Conservation (phyloP, 2,329 filamentous ascomycete species). For the Thyridium curvatum region DNA sequence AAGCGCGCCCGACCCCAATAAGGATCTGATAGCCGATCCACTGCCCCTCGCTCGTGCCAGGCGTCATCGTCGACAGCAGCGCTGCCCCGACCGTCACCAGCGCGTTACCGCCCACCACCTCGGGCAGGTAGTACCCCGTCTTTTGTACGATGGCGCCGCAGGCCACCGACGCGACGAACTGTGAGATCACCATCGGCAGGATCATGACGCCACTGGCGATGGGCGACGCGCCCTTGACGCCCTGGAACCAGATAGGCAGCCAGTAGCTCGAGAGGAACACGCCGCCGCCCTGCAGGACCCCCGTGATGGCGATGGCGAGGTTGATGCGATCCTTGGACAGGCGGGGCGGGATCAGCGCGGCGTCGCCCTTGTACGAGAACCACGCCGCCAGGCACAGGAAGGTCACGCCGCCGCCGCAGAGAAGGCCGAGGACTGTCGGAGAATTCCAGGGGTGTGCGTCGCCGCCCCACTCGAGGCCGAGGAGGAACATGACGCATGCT, state of each 20-base stretch:
- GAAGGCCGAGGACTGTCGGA: conserved; percentile 30
- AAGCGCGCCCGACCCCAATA: conserved; percentile 20
- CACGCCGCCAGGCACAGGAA: conserved; percentile 29
- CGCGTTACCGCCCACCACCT: conserved; percentile 30
- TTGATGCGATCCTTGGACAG: conserved; percentile 35
- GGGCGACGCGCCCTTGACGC: conserved; percentile 23
- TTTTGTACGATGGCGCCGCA: conserved; percentile 14
- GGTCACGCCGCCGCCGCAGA: conserved; percentile 25
- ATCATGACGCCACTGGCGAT: conserved; percentile 23
- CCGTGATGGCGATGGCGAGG: conserved; percentile 24
- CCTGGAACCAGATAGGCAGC: conserved; percentile 27
- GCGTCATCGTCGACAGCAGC: conserved; percentile 46
- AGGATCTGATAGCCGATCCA: conserved; percentile 57
- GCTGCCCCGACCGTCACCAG: conserved; percentile 39
- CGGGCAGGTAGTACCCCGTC: conserved; percentile 36
- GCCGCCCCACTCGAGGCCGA: conserved; percentile 37
- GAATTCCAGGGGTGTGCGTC: conserved; percentile 30
- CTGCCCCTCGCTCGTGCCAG: conserved; percentile 34
- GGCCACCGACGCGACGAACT: conserved; percentile 2
- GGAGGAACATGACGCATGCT: conserved; percentile 30
- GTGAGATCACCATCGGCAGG: conserved; percentile 7
- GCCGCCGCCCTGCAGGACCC: conserved; percentile 6
- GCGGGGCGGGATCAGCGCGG: conserved; percentile 15
- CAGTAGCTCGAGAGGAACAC: conserved; percentile 23
- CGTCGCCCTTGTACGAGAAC: conserved; percentile 25